Conservation (phyloP, 345 rosid genomes). For the Lepidium sativum region DNA sequence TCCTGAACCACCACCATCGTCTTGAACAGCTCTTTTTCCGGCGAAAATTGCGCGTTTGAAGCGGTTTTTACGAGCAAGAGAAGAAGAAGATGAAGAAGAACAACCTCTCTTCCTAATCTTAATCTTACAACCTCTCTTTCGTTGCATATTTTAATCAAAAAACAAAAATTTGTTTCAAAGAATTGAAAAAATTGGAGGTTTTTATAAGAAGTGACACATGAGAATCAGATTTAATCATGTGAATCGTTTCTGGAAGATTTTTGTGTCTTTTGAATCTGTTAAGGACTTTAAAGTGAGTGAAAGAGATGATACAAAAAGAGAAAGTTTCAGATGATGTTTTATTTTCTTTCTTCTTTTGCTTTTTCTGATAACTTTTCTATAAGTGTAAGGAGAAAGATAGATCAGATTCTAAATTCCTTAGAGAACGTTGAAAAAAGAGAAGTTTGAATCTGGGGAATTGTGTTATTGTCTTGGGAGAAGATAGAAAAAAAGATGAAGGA, state of each 20-base stretch:
- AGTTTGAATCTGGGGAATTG: slow-evolving; percentile 26
- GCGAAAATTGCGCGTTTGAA: slow-evolving; percentile 74
- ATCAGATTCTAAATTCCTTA: not conserved
- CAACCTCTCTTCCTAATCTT: slow-evolving; percentile 88
- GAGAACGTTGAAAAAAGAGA: slow-evolving; percentile 18
- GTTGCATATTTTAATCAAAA: slow-evolving; percentile 22
- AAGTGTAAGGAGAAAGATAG: not conserved
- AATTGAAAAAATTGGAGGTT: not conserved
- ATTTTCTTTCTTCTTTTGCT: slow-evolving; percentile 10
- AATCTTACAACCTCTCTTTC: slow-evolving; percentile 52
- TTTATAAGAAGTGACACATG: slow-evolving; percentile 10
- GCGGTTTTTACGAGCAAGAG: slow-evolving; percentile 55
- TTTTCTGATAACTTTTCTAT: not conserved
- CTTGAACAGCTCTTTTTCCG: slow-evolving; percentile 31
- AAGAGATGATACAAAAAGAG: slow-evolving; percentile 18
- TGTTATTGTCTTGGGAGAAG: slow-evolving; percentile 20
- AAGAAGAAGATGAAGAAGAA: slow-evolving; percentile 82
- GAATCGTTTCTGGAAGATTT: slow-evolving; percentile 16
- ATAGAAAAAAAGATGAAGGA: slow-evolving; percentile 9
- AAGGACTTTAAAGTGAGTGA: slow-evolving; percentile 21
- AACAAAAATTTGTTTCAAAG: not conserved
- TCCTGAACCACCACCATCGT: slow-evolving; percentile 39
- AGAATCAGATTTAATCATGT: slow-evolving; percentile 18
- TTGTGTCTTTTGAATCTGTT: slow-evolving; percentile 3
- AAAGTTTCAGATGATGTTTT: slow-evolving; percentile 9